Evolutionary conservation across 2,329 filamentous ascomycete species (phyloP), one percentile per base, ranked within the genome.

Genomic region (Fusarium torreyae): DNA sequence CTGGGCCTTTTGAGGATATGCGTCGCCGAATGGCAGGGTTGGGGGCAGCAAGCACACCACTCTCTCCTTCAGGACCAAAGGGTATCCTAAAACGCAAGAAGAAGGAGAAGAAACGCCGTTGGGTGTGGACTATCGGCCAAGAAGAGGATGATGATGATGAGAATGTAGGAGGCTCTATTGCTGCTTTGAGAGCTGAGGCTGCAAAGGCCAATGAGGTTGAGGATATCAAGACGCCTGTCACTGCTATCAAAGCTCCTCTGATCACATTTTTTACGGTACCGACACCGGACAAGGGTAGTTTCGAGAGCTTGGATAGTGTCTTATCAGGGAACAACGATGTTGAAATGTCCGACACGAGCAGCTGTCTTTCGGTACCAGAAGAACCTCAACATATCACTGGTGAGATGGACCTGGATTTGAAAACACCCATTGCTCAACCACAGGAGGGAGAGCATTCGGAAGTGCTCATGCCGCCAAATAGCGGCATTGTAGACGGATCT

Each of bases 121-220:
- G 88, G 89, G 86, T 89, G 36, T 91, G 89, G 89, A 91, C 89
- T 2, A 89, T 91, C 44, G 87, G 85, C 4, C 83, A 84, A 61
- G 86, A 84, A 60, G 86, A 87, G 2, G 83, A 82, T 3, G 81
- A 84, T 9, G 81, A 82, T 15, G 79, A 83, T 48, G 79, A 81
- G 57, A 78, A 81, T 33, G 75, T 83, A 6, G 81, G 81, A 36
- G 83, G 81, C 1, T 82, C 83, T 4, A 77, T 84, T 20, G 78
- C 80, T 15, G 82, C 83, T 8, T 66, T 82, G 6, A 76, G 80
- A 18, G 76, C 75, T 17, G 77, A 79, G 52, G 69, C 75, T 17
- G 76, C 77, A 24, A 64, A 66, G 44, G 44, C 28, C 42, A 66
- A 56, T 26, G 55, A 65, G 14, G 50, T 61, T 22, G 69, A 69